phyloP scores from a whole-genome alignment of 139 green algal species.

The Coelastrella sp. region DNA sequence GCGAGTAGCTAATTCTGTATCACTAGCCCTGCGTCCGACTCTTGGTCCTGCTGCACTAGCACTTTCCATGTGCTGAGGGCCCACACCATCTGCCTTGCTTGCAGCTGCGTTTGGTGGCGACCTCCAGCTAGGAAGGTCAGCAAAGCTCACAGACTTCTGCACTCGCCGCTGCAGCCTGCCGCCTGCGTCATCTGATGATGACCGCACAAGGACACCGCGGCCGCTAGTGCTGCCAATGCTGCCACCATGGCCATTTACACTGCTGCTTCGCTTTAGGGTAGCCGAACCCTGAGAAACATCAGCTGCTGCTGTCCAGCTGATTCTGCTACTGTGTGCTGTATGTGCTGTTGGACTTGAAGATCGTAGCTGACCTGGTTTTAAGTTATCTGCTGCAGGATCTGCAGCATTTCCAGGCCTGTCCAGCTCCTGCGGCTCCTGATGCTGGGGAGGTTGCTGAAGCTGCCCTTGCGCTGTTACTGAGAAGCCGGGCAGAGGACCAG shows the following conservation, averaged over 20 bases:
- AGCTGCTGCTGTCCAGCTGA: not conserved
- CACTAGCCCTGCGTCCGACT: not conserved
- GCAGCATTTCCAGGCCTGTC: not conserved
- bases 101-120: not conserved
- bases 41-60: not conserved
- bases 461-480: no score
- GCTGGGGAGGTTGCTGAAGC: no score
- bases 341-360: not conserved
- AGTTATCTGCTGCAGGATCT: not conserved
- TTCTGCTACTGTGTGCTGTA: not conserved
- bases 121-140: slow-evolving; percentile 7
- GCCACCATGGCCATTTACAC: not conserved
- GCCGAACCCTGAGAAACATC: not conserved
- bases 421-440: not conserved
- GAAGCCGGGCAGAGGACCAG: not conserved
- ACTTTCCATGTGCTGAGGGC: not conserved
- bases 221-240: slow-evolving; percentile 39
- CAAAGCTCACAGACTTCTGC: slow-evolving; percentile 44
- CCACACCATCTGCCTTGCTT: not conserved
- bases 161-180: not conserved
- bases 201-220: not conserved
- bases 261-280: not conserved
- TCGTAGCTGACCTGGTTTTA: not conserved
- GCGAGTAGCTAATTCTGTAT: not conserved
- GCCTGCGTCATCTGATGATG: not conserved